phyloP scores from a whole-genome alignment of 305 asterid genomes.

The Fraxinus xanthoxyloides region DNA sequence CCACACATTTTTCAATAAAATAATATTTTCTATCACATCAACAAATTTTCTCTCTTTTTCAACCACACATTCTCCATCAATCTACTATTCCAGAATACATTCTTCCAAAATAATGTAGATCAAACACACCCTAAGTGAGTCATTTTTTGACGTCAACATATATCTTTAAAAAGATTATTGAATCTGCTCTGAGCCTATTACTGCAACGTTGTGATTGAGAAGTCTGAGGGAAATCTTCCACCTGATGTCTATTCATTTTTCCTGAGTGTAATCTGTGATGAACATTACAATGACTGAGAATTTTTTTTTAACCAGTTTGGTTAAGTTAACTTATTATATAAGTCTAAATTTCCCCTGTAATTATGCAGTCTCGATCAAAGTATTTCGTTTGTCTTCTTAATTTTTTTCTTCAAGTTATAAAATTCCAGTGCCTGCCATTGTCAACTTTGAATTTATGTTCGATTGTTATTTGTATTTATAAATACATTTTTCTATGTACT shows the following conservation, averaged over 20 bases:
- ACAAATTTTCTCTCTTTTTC: too few species aligned
- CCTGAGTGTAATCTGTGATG: background rate
- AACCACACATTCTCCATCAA: too few species aligned
- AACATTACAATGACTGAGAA: background rate
- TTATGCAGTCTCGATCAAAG: background rate
- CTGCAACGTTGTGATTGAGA: background rate
- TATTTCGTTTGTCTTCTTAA: background rate
- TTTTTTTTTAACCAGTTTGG: background rate
- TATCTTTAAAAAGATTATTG: background rate
- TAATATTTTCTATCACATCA: too few species aligned
- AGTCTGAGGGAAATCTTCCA: background rate
- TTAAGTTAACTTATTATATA: background rate
- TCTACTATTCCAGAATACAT: too few species aligned
- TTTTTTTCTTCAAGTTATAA: slow-evolving; percentile 9
- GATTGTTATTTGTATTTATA: background rate
- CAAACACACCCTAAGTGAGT: too few species aligned
- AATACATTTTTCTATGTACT: background rate
- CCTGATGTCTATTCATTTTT: background rate
- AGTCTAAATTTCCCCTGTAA: background rate
- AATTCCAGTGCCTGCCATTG: slow-evolving; percentile 6
- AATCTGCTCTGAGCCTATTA: background rate
- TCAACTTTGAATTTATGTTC: background rate
- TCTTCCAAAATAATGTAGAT: too few species aligned
- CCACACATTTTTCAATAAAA: too few species aligned
- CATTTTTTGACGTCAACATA: background rate